phyloP scores from a whole-genome alignment of 2,329 filamentous ascomycete genomes.

The Sordariomycetes sp. region DNA sequence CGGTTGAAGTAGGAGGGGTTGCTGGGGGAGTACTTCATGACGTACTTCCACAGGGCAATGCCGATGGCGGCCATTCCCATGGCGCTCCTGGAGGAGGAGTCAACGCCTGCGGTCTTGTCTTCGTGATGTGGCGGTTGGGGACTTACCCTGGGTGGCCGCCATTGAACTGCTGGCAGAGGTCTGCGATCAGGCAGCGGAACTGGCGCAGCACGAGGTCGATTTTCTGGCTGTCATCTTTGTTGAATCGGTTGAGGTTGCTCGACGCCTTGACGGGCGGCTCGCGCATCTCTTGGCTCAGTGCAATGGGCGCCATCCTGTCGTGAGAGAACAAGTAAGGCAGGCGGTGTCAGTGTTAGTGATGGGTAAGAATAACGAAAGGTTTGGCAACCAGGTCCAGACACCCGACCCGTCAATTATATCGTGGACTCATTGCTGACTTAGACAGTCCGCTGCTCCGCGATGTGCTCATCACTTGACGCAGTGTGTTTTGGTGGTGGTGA shows the following conservation, averaged over 20 bases:
- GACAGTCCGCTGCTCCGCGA: background rate
- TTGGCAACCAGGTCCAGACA: background rate
- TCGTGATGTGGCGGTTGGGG: background rate
- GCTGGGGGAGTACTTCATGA: slow-evolving; percentile 99
- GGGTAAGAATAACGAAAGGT: background rate
- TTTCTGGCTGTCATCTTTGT: background rate
- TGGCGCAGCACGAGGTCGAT: background rate
- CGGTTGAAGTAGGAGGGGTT: slow-evolving; percentile 95
- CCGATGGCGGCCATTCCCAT: slow-evolving; percentile 84
- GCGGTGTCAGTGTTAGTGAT: background rate
- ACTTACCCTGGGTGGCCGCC: background rate
- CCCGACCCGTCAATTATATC: background rate
- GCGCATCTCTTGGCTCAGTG: background rate
- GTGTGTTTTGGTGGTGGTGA: background rate
- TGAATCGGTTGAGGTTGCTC: background rate
- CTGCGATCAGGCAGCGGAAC: background rate
- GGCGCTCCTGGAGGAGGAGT: background rate
- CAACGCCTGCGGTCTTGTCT: background rate
- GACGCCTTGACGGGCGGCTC: background rate
- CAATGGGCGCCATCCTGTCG: background rate
- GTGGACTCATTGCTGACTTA: background rate
- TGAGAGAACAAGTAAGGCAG: background rate
- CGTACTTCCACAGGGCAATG: slow-evolving; percentile 97
- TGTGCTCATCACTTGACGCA: background rate
- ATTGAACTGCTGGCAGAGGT: background rate